Evolutionary conservation across 345 rosid genomes (phyloP).

Genomic region (Gossypium australe): DNA sequence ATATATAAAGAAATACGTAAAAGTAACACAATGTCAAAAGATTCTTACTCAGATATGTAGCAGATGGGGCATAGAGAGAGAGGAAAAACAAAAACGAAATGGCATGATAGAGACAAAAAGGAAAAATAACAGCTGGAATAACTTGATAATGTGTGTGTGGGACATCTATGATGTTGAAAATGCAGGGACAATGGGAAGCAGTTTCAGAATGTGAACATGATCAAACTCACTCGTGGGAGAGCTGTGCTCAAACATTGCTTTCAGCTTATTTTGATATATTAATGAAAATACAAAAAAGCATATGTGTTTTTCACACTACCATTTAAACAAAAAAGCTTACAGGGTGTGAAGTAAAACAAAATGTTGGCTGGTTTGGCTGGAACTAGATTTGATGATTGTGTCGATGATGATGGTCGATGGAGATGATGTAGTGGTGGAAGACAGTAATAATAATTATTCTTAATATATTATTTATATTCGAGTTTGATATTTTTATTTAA

Average conservation of each 20-base stretch:
- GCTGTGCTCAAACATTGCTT: neutral
- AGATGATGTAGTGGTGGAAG: neutral
- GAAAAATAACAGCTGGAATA: neutral
- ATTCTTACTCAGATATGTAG: neutral
- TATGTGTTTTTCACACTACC: neutral
- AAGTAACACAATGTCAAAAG: neutral
- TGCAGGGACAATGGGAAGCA: constrained; percentile 1
- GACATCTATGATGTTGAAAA: neutral
- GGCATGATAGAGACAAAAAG: neutral
- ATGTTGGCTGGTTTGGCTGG: constrained; percentile 6
- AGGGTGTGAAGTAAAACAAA: neutral
- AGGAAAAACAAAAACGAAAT: neutral
- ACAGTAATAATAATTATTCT: neutral
- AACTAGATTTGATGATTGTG: neutral
- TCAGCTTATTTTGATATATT: neutral
- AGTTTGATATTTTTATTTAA: no score
- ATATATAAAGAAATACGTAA: no score
- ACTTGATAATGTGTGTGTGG: neutral
- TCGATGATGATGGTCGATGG: neutral
- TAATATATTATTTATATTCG: no score
- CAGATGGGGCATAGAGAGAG: neutral
- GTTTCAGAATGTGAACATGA: neutral
- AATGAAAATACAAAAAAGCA: neutral
- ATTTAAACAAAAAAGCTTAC: neutral
- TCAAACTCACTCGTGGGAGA: neutral